Evolutionary conservation across 495 filamentous ascomycete species (phyloP).

Genomic region (Lasiosphaeris hirsuta): DNA sequence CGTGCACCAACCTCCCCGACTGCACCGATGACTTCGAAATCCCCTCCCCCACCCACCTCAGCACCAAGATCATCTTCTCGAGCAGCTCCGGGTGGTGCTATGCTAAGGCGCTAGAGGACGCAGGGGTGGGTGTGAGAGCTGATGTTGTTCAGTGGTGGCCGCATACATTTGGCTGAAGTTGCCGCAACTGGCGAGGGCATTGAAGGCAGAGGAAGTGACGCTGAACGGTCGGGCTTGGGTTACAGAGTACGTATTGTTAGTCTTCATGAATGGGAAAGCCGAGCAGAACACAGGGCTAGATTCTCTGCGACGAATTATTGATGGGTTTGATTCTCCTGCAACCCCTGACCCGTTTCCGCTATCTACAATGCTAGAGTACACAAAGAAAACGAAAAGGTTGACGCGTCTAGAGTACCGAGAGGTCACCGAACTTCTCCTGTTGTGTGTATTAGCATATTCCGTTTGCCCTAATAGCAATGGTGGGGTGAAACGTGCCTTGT

Average conservation of each 20-base stretch:
- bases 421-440: constrained; percentile 97
- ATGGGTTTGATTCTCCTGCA: constrained; percentile 19
- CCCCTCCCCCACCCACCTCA: not conserved
- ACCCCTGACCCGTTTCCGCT: constrained; percentile 32
- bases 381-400: constrained; percentile 40
- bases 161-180: constrained; percentile 38
- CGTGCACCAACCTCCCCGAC: constrained; percentile 25
- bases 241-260: not conserved
- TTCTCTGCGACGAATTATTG: not conserved
- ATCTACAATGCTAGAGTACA: constrained; percentile 61
- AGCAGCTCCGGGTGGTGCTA: too few relatives aligned
- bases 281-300: not conserved
- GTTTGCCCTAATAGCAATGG: not conserved
- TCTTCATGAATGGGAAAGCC: not conserved
- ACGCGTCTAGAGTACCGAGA: constrained; percentile 75
- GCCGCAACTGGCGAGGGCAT: constrained; percentile 20
- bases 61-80: constrained; percentile 16
- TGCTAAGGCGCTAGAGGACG: constrained; percentile 29
- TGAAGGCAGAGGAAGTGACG: constrained; percentile 39
- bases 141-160: constrained; percentile 32
- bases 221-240: constrained; percentile 40
- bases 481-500: constrained; percentile 70
- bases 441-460: constrained; percentile 13
- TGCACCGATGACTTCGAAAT: constrained; percentile 19
- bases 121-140: constrained; percentile 25